Evolutionary conservation across 2,329 filamentous ascomycete genomes (phyloP), one percentile per base, ranked within the genome.

Genomic region (Neonectria neomacrospora): DNA sequence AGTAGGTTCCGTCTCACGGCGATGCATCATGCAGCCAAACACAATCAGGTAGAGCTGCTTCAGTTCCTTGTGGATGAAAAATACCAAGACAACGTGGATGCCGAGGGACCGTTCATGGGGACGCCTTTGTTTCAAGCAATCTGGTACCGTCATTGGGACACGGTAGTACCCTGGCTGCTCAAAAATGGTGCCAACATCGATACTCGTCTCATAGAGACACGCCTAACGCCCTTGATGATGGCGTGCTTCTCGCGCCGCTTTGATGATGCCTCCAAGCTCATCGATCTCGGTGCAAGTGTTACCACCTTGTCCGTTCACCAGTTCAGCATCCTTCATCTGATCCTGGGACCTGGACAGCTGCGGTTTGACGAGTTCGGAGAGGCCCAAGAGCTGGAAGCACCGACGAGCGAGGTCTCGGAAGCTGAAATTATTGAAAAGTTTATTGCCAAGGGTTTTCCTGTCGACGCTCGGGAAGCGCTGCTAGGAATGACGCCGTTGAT

Each of bases 401-500:
- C 61, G 6, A 18, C 30, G 6, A 69, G 62, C 54, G 60, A 56
- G 6, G 59, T 63, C 3, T 66, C 71, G 8, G 71, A 73, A 52
- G 60, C 66, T 20, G 71, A 73, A n/a, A 70, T 73, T 37, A 73
- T 73, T 28, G 37, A 63, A 37, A 73, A 73, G 3, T 70, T 73
- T 16, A 63, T 73, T 12, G 58, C 64, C 52, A 70, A 67, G 48
- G 71, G 71, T 7, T 73, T 73, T 5, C 70, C 73, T 30, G 69
- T 73, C 12, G 64, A 73, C 32, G 65, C 70, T n/a, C 62, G 67
- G 18, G 71, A 73, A 54, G 63, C 67, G 18, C 52, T 73, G 16
- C 48, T 73, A 9, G 71, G 71, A n/a, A 73, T 73, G 71, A 73
- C 71, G 6, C 71, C 71, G 1, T 53, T 73, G 34, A 73, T 73